Conservation (phyloP, 2,329 filamentous ascomycete species). For the Penicillium thymicola region DNA sequence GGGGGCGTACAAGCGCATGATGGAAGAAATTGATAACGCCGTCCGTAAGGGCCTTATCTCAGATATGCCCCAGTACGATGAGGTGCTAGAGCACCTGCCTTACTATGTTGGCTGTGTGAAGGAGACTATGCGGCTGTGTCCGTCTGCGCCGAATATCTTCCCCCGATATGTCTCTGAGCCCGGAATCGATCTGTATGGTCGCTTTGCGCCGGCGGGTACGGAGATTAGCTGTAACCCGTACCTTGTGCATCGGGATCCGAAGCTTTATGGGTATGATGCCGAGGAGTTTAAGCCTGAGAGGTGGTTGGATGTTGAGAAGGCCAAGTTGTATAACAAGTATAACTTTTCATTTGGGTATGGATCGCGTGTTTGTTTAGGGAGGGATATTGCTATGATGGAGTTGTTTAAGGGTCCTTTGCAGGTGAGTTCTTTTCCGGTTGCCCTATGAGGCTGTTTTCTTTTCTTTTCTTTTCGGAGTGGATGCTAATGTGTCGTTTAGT, state of each 20-base stretch:
- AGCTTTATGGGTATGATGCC: slow-evolving; percentile 42
- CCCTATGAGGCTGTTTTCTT: background rate
- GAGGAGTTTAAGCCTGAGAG: slow-evolving; percentile 43
- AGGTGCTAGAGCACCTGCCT: slow-evolving; percentile 43
- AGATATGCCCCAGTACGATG: slow-evolving; percentile 41
- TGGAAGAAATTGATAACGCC: slow-evolving; percentile 47
- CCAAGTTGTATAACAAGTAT: slow-evolving; percentile 47
- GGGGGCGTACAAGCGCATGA: slow-evolving; percentile 46
- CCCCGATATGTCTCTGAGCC: slow-evolving; percentile 43
- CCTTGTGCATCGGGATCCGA: slow-evolving; percentile 45
- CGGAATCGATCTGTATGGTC: slow-evolving; percentile 39
- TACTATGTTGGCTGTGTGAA: slow-evolving; percentile 53
- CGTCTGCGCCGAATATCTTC: slow-evolving; percentile 52
- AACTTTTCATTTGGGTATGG: slow-evolving; percentile 53
- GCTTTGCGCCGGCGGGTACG: slow-evolving; percentile 40
- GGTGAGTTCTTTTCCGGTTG: slow-evolving; percentile 17
- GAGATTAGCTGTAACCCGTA: slow-evolving; percentile 51
- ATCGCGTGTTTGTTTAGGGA: slow-evolving; percentile 48
- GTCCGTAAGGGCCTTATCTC: slow-evolving; percentile 31
- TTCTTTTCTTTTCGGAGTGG: background rate
- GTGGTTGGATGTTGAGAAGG: slow-evolving; percentile 40
- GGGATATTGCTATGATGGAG: slow-evolving; percentile 53
- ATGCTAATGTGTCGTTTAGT: slow-evolving; percentile 19
- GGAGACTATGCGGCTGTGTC: slow-evolving; percentile 51
- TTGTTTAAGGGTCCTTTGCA: slow-evolving; percentile 46